Conservation (phyloP, 495 filamentous ascomycete species). For the Trichoderma asperelloides region DNA sequence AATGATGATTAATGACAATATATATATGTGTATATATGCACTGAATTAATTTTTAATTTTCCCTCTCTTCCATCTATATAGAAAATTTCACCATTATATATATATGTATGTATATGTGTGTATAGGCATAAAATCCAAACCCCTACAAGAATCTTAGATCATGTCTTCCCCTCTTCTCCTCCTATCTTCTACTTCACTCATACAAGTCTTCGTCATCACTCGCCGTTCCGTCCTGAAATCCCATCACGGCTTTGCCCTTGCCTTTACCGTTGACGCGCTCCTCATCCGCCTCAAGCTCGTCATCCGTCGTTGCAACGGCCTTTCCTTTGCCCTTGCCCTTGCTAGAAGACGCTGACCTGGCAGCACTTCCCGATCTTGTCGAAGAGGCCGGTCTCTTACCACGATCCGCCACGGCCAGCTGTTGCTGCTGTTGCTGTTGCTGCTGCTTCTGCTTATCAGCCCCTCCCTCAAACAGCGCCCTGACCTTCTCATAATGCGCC, state of each 20-base stretch:
- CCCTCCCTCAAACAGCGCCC: slow-evolving; percentile 65
- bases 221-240: slow-evolving; percentile 25
- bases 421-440: slow-evolving; percentile 31
- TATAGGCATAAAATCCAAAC: no score
- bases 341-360: slow-evolving; percentile 31
- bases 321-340: slow-evolving; percentile 42
- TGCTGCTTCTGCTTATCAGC: slow-evolving; percentile 25
- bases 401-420: slow-evolving; percentile 28
- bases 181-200: background rate
- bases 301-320: slow-evolving; percentile 32
- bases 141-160: no score
- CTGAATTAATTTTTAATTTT: no score
- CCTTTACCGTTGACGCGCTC: slow-evolving; percentile 27
- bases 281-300: slow-evolving; percentile 20
- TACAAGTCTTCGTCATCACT: slow-evolving; percentile 27
- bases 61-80: no score
- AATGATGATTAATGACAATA: no score
- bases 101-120: no score
- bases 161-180: no score
- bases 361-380: slow-evolving; percentile 20
- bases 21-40: no score
- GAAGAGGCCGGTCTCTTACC: slow-evolving; percentile 14
- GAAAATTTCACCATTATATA: no score
- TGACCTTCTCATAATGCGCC: slow-evolving; percentile 79
- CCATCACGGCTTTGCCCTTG: slow-evolving; percentile 41